Base-by-base conservation (phyloP, 2,329 filamentous ascomycete genomes). In the Metarhizium album region DNA sequence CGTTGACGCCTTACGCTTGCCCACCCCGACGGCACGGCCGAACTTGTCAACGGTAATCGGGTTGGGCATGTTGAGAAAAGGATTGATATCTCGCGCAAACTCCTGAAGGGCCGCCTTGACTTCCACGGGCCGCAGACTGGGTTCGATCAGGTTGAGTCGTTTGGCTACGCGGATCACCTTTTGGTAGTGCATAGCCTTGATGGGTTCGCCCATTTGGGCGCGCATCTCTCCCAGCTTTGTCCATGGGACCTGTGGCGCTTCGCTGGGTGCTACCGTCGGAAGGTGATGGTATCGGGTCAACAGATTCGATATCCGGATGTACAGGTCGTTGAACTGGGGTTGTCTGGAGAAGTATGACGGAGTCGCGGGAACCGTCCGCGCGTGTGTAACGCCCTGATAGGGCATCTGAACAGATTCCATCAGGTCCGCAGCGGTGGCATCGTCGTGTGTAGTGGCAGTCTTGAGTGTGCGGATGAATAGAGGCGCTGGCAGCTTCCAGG, bases 311-410 rank as follows among this genome's bases (percentile, higher is more conserved):
- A 98, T 76, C 45, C 75, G 72, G 57, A 97, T 78, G 59, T 86
- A 80, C 61, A 87, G 80, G 70, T 98, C 93, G 69, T 85, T 93
- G 74, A 95, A 96, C 50, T 78, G 75, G 2, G 90, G 86, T 54
- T 84, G 84, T 48, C 85, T 85, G 48, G 89, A 90, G 73, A 97
- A 98, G 71, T 98, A 98, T n/a, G 91, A 93, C 2, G 88, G 84
- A 35, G 90, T 95, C 24, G 78, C 77, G 20, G 93, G 93, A 35
- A 96, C 73, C 22, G 94, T 74, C 57, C 93, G 87, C 49, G 87
- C 83, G 57, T 80, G 76, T 24, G 60, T 57, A 27, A 69, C 56
- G 42, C 62, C 62, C 11, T 62, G 53, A n/a, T 67, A 63, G 1
- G 67, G 64, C 0, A 63, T 56, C 14, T 58, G 53, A 24, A 63